These are phyloP conservation scores for Neonectria neomacrospora DNA, from an alignment of 2,329 filamentous ascomycete species.

Conservation along the genomic window DNA sequence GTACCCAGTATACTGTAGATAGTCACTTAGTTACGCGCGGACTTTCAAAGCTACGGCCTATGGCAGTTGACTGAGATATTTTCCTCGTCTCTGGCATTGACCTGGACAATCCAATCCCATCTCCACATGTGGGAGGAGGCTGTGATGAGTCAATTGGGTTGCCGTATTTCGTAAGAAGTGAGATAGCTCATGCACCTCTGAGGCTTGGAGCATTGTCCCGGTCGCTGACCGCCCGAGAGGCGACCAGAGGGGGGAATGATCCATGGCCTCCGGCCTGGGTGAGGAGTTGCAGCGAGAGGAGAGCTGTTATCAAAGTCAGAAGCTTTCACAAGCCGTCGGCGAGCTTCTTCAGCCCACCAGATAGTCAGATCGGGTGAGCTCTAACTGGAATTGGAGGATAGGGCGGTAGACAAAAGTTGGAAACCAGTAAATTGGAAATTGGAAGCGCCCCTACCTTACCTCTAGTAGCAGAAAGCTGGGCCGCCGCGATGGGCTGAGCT, in stretches of 20 bases:
- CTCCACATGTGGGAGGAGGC: background rate
- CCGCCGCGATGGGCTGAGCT: conserved; percentile 5
- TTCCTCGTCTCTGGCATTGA: background rate
- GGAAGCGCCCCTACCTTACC: conserved; percentile 10
- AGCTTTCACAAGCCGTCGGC: conserved; percentile 27
- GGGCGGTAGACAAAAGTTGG: background rate
- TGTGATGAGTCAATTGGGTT: conserved; percentile 3
- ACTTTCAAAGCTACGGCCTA: background rate
- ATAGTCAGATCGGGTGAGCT: conserved; percentile 26
- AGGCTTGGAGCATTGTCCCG: background rate
- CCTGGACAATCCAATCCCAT: background rate
- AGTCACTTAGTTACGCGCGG: background rate
- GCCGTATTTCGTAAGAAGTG: conserved; percentile 10
- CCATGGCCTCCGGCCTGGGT: conserved; percentile 32
- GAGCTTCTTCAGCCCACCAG: conserved; percentile 36
- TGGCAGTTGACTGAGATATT: background rate
- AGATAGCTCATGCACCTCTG: background rate
- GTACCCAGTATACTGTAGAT: conserved; percentile 3
- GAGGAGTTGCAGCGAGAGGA: conserved; percentile 11
- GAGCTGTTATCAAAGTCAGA: conserved; percentile 25
- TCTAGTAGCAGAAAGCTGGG: conserved; percentile 2
- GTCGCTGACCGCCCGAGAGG: conserved; percentile 2
- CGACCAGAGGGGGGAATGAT: conserved; percentile 25
- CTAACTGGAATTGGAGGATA: conserved; percentile 8
- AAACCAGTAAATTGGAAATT: conserved; percentile 15